A percentile compares a stretch with the other conserved stretches of the same genome.
Evolutionary conservation across 2,329 filamentous ascomycete species (phyloP).

Genomic region (Chaetomium globosum): DNA sequence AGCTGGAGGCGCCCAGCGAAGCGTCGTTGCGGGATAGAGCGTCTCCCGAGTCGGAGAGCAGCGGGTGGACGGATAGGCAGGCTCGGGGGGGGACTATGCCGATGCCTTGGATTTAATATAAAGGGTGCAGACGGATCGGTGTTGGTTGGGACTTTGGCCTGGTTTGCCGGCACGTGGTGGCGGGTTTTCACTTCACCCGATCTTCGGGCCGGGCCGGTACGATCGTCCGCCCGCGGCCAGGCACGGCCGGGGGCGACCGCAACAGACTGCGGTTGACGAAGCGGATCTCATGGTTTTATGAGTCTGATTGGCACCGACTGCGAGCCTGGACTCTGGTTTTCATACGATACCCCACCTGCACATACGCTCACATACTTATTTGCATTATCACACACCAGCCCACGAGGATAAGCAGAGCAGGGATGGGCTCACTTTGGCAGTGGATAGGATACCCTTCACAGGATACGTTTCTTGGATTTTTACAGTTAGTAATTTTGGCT

Average conservation of each 20-base stretch:
- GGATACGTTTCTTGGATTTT: neutral
- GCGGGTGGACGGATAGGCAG: constrained; percentile 31
- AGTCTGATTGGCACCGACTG: neutral
- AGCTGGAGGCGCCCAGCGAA: constrained; percentile 25
- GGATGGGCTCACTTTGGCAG: neutral
- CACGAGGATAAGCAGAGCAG: neutral
- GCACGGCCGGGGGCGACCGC: neutral
- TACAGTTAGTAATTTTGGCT: neutral
- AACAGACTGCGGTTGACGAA: neutral
- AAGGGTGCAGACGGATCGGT: neutral
- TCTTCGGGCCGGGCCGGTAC: constrained; percentile 7
- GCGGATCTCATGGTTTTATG: neutral
- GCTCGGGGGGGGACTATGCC: constrained; percentile 20
- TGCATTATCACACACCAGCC: neutral
- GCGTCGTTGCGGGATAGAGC: constrained; percentile 25
- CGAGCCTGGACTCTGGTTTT: neutral
- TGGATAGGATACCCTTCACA: neutral
- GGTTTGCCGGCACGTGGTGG: constrained; percentile 2
- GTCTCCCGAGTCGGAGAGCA: constrained; percentile 26
- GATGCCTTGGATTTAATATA: constrained; percentile 28
- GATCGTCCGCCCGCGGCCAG: neutral
- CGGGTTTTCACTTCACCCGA: neutral
- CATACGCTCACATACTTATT: neutral
- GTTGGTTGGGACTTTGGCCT: neutral
- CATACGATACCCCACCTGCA: constrained; percentile 1